A percentile compares a stretch with the other conserved stretches of the same genome.
phyloP scores from a whole-genome alignment of 768 basidiomycete genomes.

The Trametes punicea region DNA sequence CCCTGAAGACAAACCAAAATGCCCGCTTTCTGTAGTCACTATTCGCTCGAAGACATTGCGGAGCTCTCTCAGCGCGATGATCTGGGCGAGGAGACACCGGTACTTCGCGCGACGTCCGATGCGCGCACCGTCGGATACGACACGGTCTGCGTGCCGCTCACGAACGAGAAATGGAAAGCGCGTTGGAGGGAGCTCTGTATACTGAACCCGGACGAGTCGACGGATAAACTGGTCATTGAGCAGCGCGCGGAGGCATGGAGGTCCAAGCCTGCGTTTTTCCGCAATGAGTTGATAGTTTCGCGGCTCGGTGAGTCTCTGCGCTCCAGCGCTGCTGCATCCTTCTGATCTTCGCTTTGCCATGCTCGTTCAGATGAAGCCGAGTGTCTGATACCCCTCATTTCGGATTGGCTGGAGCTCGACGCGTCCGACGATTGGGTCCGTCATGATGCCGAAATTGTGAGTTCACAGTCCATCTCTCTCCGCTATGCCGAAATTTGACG shows the following conservation, averaged over 20 bases:
- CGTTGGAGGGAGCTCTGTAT: constrained; percentile 92
- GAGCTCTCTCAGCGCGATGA: constrained; percentile 17
- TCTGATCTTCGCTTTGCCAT: background rate
- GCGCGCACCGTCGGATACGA: constrained; percentile 70
- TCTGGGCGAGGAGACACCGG: constrained; percentile 37
- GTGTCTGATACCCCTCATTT: constrained; percentile 69
- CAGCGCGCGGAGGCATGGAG: constrained; percentile 85
- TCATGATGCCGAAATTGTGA: constrained; percentile 92
- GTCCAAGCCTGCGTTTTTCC: constrained; percentile 68
- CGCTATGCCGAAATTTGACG: too few relatives aligned
- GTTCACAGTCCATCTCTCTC: constrained; percentile 29
- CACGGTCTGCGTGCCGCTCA: constrained; percentile 78
- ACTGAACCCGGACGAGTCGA: constrained; percentile 43
- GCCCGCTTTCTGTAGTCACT: constrained; percentile 25
- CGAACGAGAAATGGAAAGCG: constrained; percentile 79
- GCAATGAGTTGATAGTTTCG: constrained; percentile 87
- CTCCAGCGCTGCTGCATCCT: background rate
- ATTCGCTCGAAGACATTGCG: constrained; percentile 29
- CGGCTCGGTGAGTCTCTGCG: constrained; percentile 77
- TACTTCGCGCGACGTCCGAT: constrained; percentile 48
- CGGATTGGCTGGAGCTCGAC: constrained; percentile 96
- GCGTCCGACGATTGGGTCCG: constrained; percentile 90
- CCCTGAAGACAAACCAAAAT: background rate
- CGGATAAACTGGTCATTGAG: constrained; percentile 45
- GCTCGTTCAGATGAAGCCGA: constrained; percentile 65